These are phyloP conservation scores for Penicillium sp. DNA, from an alignment of 2,329 filamentous ascomycete genomes.

Conservation along the genomic window DNA sequence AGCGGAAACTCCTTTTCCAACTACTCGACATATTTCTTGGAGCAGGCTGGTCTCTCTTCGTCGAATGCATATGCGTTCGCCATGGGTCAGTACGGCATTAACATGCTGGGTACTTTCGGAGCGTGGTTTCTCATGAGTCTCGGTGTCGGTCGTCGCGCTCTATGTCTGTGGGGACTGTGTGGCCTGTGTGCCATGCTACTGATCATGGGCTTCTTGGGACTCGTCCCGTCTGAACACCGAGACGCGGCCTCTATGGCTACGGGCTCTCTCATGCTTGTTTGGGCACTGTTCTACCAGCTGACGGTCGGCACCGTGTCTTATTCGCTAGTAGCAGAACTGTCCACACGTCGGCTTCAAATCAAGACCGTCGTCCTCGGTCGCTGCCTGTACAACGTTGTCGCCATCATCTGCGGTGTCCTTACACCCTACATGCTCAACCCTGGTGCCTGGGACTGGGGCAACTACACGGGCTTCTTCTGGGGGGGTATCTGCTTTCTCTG, in stretches of 20 bases:
- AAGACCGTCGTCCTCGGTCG: conserved; percentile 88
- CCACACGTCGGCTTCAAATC: conserved; percentile 78
- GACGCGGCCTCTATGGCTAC: conserved; percentile 68
- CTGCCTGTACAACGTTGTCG: conserved; percentile 76
- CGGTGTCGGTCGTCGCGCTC: conserved; percentile 70
- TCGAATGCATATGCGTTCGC: conserved; percentile 55
- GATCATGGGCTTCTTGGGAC: conserved; percentile 77
- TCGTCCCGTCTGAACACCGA: conserved; percentile 62
- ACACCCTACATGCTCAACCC: conserved; percentile 95
- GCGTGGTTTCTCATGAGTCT: conserved; percentile 77
- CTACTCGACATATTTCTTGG: conserved; percentile 61
- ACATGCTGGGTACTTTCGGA: conserved; percentile 77
- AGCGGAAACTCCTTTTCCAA: conserved; percentile 64
- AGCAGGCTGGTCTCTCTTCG: conserved; percentile 54
- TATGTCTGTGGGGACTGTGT: conserved; percentile 74
- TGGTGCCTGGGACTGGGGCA: conserved; percentile 79
- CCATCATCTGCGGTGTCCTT: conserved; percentile 75
- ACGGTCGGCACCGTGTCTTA: conserved; percentile 88
- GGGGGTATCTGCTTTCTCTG: conserved; percentile 75
- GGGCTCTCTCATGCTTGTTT: conserved; percentile 79
- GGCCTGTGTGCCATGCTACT: conserved; percentile 74
- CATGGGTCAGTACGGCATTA: conserved; percentile 60
- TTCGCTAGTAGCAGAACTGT: conserved; percentile 81
- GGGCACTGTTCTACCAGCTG: conserved; percentile 80
- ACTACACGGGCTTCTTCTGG: conserved; percentile 88